phyloP scores from a whole-genome alignment of 371 early-diverging fungal species.

The Mortierella sp. region DNA sequence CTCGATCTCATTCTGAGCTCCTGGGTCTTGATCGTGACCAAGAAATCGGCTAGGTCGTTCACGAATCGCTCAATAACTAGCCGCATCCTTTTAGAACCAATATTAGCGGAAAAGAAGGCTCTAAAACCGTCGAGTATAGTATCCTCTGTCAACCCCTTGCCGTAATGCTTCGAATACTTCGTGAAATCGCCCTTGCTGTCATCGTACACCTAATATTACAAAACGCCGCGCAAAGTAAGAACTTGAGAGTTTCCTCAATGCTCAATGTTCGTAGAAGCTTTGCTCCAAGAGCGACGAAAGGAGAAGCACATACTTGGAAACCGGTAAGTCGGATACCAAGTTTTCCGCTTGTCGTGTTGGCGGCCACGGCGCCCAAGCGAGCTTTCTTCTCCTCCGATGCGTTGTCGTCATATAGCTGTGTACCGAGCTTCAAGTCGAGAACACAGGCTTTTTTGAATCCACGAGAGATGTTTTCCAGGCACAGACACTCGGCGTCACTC shows the following conservation, averaged over 20 bases:
- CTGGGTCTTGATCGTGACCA: slow-evolving; percentile 56
- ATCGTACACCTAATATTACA: slow-evolving; percentile 60
- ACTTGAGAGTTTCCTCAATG: too few species aligned
- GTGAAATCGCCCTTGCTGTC: slow-evolving; percentile 53
- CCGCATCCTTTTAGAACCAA: slow-evolving; percentile 58
- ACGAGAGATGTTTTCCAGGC: slow-evolving; percentile 78
- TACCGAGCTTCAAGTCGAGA: slow-evolving; percentile 85
- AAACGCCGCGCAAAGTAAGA: too few species aligned
- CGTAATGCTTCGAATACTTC: slow-evolving; percentile 60
- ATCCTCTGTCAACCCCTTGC: slow-evolving; percentile 57
- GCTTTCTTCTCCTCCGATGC: slow-evolving; percentile 71
- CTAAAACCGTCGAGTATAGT: slow-evolving; percentile 60
- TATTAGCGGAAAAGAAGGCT: slow-evolving; percentile 59
- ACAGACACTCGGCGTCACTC: slow-evolving; percentile 58
- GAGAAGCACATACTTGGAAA: slow-evolving; percentile 60
- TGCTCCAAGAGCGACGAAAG: too few species aligned
- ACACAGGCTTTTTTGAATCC: slow-evolving; percentile 78
- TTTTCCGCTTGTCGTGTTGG: slow-evolving; percentile 65
- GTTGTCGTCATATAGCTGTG: slow-evolving; percentile 68
- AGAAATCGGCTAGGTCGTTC: slow-evolving; percentile 66
- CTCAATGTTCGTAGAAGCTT: too few species aligned
- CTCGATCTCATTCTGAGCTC: slow-evolving; percentile 71
- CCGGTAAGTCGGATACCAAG: slow-evolving; percentile 76
- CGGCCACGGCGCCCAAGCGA: slow-evolving; percentile 68
- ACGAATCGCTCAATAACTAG: slow-evolving; percentile 74